Conservation (phyloP, 2,329 filamentous ascomycete genomes). For the Aspergillus costaricaensis region DNA sequence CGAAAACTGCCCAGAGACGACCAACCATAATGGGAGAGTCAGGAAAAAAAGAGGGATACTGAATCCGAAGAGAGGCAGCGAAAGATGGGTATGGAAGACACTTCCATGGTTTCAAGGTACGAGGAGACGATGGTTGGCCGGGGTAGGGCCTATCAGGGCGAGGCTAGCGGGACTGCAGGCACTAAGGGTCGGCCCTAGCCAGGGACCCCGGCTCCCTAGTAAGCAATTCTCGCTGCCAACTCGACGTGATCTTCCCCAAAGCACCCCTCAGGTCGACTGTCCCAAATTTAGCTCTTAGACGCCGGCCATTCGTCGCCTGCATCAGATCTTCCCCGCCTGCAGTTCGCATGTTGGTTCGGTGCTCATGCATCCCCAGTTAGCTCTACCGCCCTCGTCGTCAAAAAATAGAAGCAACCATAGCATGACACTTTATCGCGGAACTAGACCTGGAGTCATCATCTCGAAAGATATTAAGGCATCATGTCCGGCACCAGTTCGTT, state of each 20-base stretch:
- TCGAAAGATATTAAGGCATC: slow-evolving; percentile 18
- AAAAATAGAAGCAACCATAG: slow-evolving; percentile 24
- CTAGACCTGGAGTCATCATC: slow-evolving; percentile 14
- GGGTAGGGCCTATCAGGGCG: neutral
- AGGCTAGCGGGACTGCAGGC: neutral
- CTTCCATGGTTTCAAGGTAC: neutral
- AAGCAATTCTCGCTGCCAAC: slow-evolving; percentile 6
- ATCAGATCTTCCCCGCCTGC: slow-evolving; percentile 22
- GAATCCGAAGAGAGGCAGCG: neutral
- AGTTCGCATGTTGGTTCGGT: slow-evolving; percentile 16
- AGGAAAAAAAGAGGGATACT: neutral
- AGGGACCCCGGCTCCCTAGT: slow-evolving; percentile 1
- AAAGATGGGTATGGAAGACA: neutral
- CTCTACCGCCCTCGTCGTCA: slow-evolving; percentile 16
- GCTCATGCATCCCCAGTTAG: slow-evolving; percentile 14
- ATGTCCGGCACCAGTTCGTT: slow-evolving; percentile 14
- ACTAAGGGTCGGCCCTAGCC: slow-evolving; percentile 4
- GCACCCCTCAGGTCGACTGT: slow-evolving; percentile 15
- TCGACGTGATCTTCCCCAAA: slow-evolving; percentile 15
- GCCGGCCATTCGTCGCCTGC: slow-evolving; percentile 16
- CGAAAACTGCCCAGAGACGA: neutral
- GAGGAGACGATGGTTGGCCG: neutral
- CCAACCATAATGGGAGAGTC: neutral
- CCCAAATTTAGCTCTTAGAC: slow-evolving; percentile 23
- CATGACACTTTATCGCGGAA: slow-evolving; percentile 14